These are phyloP conservation scores for Neoboletus magnificus DNA, from an alignment of 768 basidiomycete genomes.

Conservation along the genomic window DNA sequence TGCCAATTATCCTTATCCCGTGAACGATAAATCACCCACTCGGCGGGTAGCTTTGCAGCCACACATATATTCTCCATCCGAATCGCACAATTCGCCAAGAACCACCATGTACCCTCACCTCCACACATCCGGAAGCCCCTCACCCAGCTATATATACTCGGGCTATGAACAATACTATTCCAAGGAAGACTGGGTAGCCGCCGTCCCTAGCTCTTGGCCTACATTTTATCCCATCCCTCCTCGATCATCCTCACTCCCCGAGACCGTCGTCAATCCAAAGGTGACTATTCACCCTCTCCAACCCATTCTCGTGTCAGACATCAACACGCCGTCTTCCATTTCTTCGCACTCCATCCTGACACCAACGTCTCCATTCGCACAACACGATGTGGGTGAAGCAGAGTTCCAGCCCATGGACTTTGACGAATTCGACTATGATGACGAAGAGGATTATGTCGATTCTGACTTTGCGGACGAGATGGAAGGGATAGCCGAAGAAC, in stretches of 20 bases:
- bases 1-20: constrained; percentile 27
- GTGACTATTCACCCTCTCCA: constrained; percentile 26
- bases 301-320: constrained; percentile 21
- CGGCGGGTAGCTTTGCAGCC: constrained; percentile 22
- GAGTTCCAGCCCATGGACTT: constrained; percentile 23
- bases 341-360: constrained; percentile 34
- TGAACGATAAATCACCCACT: constrained; percentile 22
- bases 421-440: constrained; percentile 33
- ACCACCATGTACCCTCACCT: constrained; percentile 29
- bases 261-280: constrained; percentile 27
- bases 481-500: constrained; percentile 26
- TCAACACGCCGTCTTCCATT: constrained; percentile 31
- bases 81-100: constrained; percentile 18
- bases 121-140: constrained; percentile 17
- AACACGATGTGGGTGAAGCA: constrained; percentile 7
- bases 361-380: constrained; percentile 30
- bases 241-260: constrained; percentile 16
- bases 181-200: constrained; percentile 18
- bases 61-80: constrained; percentile 32
- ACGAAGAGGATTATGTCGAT: constrained; percentile 30
- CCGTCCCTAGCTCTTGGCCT: constrained; percentile 20
- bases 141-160: constrained; percentile 21
- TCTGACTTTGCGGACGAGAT: constrained; percentile 34
- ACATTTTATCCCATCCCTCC: constrained; percentile 12
- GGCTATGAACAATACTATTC: constrained; percentile 22